Percentiles rank a stretch among this genome's conserved stretches.
Evolutionary conservation across 495 filamentous ascomycete species (phyloP).

Genomic region (Cairneyella variabilis): DNA sequence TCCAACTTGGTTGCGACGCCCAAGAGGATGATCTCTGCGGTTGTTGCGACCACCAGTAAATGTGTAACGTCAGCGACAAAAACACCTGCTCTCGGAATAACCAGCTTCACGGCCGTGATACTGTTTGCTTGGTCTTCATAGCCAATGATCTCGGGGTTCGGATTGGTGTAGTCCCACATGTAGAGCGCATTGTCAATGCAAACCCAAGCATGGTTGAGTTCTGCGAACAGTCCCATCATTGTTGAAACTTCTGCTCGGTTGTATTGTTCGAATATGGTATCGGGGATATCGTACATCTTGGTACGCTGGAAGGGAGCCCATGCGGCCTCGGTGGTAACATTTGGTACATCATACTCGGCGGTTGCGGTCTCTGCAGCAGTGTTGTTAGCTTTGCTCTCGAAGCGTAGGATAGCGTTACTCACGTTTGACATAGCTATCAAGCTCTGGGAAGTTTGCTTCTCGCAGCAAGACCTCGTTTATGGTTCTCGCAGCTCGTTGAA

Average conservation of each 20-base stretch:
- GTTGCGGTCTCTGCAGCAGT: constrained; percentile 67
- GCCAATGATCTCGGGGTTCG: constrained; percentile 82
- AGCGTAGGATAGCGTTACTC: constrained; percentile 34
- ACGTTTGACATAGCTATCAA: constrained; percentile 90
- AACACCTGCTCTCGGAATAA: constrained; percentile 73
- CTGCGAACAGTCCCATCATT: constrained; percentile 87
- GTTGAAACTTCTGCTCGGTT: constrained; percentile 80
- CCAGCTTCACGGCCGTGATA: constrained; percentile 81
- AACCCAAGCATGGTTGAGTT: constrained; percentile 92
- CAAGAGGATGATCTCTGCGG: constrained; percentile 74
- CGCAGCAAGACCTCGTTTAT: constrained; percentile 71
- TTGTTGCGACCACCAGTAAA: constrained; percentile 84
- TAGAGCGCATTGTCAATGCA: constrained; percentile 94
- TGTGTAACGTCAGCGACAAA: constrained; percentile 82
- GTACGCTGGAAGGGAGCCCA: constrained; percentile 88
- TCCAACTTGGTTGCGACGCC: constrained; percentile 60
- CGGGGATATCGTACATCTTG: constrained; percentile 79
- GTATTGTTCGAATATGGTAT: constrained; percentile 83
- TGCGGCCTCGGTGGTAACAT: constrained; percentile 50
- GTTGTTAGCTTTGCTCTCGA: constrained; percentile 15
- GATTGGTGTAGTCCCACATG: constrained; percentile 93
- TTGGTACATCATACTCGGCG: constrained; percentile 79
- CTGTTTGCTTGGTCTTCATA: constrained; percentile 84
- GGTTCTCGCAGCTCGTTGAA: constrained; percentile 77
- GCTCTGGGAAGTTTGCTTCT: constrained; percentile 80